These are phyloP conservation scores for Malassezia slooffiae DNA, from an alignment of 1,284 basidiomycete genomes.

Conservation along the genomic window DNA sequence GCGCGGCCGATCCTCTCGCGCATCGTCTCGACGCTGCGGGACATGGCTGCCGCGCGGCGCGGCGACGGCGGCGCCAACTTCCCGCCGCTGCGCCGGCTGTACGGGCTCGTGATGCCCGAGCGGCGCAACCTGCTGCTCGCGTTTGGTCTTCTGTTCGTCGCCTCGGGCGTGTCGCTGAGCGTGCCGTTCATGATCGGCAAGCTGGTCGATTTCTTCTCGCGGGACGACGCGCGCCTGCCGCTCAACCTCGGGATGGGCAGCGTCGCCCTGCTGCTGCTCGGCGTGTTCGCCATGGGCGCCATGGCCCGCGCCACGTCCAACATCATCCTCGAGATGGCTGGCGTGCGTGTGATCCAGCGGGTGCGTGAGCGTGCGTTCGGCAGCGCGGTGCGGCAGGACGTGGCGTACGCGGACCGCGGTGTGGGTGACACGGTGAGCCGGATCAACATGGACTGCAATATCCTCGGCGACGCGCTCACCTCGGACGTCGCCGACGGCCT, in stretches of 20 bases:
- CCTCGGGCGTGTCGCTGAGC: constrained; percentile 60
- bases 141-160: constrained; percentile 43
- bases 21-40: constrained; percentile 7
- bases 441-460: constrained; percentile 79
- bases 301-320: constrained; percentile 75
- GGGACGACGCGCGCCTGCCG: constrained; percentile 19
- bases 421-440: constrained; percentile 89
- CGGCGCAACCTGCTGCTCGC: constrained; percentile 30
- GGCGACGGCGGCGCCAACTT: constrained; percentile 11
- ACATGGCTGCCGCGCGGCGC: constrained; percentile 7
- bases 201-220: constrained; percentile 44
- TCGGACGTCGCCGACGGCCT: constrained; percentile 36
- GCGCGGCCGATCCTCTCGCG: neutral
- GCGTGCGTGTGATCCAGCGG: constrained; percentile 82
- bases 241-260: constrained; percentile 60
- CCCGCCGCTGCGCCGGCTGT: constrained; percentile 35
- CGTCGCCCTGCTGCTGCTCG: constrained; percentile 64
- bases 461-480: constrained; percentile 79
- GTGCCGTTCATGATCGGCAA: constrained; percentile 45
- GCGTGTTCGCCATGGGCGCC: constrained; percentile 77
- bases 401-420: constrained; percentile 65
- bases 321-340: constrained; percentile 70
- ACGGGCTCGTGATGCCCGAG: constrained; percentile 40
- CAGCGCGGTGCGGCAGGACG: constrained; percentile 73
- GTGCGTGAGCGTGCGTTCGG: constrained; percentile 72